Base-by-base conservation (phyloP, 768 basidiomycete genomes). In the Cystofilobasidium ferigula region DNA sequence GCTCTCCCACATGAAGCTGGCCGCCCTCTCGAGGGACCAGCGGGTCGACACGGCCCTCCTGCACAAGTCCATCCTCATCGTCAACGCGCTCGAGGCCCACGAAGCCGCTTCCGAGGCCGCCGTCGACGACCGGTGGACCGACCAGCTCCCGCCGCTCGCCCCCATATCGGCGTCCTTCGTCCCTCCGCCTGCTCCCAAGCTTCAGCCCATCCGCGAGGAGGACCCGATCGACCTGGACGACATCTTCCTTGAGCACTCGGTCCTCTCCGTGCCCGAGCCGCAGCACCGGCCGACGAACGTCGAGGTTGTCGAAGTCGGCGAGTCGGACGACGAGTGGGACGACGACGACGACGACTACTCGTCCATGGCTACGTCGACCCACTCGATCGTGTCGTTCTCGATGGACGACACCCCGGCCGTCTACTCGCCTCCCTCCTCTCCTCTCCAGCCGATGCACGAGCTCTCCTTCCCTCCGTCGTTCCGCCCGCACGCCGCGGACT, bases 1-100 rank as follows among this genome's bases (percentile, higher is more conserved):
- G 4, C 51, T 54, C 51, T 32, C 28, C 51, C 51, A 54, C 51
- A 54, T 54, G 51, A 54, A 54, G 51, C 51, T 54, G 28, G 26
- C 51, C 28, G 7, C 20, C 12, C 51, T 54, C 7, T 54, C 51
- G 28, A 30, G 28, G 28, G 51, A 32, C 28, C 51, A 54, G 51
- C 51, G 28, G 28, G 30, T 30, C 28, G 51, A 54, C 30, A 5
- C 26, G 30, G 51, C 51, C 30, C 51, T 54, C 3, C 51, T 54
- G 8, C 51, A 24, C 28, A 12, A 22, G 14, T 54, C 51, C 7
- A 54, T 54, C 51, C 51, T 54, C 28, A 54, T 54, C 30, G 51
- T 54, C 51, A 54, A 54, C 51, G 51, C 51, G 10, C 51, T 54
- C 12, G 51, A 54, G 30, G 28, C 51, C 28, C 30, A 54, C 51